Evolutionary conservation across 768 basidiomycete species (phyloP).

Genomic region (Termitomyces sp.): DNA sequence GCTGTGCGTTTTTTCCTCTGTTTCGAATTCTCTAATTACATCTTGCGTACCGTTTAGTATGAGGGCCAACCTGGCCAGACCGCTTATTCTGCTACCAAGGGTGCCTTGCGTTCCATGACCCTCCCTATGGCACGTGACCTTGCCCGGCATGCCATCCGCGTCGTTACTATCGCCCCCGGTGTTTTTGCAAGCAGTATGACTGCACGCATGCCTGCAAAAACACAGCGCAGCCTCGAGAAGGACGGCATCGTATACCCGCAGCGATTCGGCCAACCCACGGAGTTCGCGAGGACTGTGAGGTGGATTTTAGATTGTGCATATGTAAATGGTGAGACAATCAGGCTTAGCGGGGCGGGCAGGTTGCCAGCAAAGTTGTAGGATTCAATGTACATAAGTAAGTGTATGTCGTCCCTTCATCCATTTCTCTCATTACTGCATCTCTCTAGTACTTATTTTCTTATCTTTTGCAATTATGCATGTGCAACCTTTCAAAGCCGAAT

Average conservation of each 20-base stretch:
- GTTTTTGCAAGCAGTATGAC: slow-evolving; percentile 32
- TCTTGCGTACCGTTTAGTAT: slow-evolving; percentile 29
- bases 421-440: neutral
- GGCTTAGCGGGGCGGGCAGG: slow-evolving; percentile 34
- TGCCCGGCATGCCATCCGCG: slow-evolving; percentile 43
- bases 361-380: neutral
- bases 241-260: slow-evolving; percentile 38
- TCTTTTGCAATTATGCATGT: neutral
- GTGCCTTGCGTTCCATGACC: slow-evolving; percentile 51
- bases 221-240: slow-evolving; percentile 20
- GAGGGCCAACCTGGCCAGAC: slow-evolving; percentile 54
- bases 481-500: neutral
- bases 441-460: neutral
- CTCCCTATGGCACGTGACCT: slow-evolving; percentile 60
- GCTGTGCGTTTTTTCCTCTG: neutral
- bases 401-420: neutral
- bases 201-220: neutral
- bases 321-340: slow-evolving; percentile 51
- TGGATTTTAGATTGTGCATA: slow-evolving; percentile 51
- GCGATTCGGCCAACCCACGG: slow-evolving; percentile 43
- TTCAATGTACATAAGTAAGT: neutral
- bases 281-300: slow-evolving; percentile 47
- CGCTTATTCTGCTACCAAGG: slow-evolving; percentile 54
- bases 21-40: neutral
- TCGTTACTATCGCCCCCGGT: slow-evolving; percentile 53